Base-by-base conservation (phyloP, 495 filamentous ascomycete species). In the Tuber melanosporum region DNA sequence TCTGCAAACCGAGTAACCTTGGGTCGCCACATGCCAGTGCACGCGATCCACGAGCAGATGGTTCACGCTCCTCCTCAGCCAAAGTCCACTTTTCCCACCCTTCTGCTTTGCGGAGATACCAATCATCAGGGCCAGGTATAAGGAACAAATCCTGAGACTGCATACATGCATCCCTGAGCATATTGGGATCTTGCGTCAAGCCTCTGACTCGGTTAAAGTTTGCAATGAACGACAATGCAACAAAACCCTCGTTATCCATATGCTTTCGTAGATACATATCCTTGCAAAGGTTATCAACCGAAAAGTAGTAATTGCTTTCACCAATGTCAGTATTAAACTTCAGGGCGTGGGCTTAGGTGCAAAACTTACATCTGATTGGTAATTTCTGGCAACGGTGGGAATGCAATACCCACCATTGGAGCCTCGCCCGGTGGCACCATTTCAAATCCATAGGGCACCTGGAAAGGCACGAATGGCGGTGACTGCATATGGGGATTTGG, bases 221-320 rank as follows among this genome's bases (percentile, higher is more conserved):
- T 14, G 92, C 91, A 77, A 99, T 90, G 69, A 97, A 86, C 42
- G 84, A 84, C 74, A 99, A 84, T 73, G 88, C 89, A n/a, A 97
- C 94, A 83, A 92, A 99, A 14, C 95, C 95, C 84, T 97, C 91
- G 3, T 90, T 92, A 82, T 99, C 95, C 96, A 99, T 98, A 73
- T 93, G 91, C 77, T 90, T 90, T 45, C 95, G 91, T 44, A 99
- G 88, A 85, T 90, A 98, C 80, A 91, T 88, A 81, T 99, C 95
- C 85, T 97, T 98, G 89, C 93, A 95, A 74, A 98, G 89, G 84
- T 98, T 98, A 79, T 98, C 94, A 14, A 97, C 88, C 0, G 94
- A 98, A 85, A 99, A 95, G 84, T 98, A 99, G 85, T 98, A 98
- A 80, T 96, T 92, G 43, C 82, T 83, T 66, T 47, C 10, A 32